Conservation (phyloP, 2,329 filamentous ascomycete genomes). For the Xylariaceae sp. region DNA sequence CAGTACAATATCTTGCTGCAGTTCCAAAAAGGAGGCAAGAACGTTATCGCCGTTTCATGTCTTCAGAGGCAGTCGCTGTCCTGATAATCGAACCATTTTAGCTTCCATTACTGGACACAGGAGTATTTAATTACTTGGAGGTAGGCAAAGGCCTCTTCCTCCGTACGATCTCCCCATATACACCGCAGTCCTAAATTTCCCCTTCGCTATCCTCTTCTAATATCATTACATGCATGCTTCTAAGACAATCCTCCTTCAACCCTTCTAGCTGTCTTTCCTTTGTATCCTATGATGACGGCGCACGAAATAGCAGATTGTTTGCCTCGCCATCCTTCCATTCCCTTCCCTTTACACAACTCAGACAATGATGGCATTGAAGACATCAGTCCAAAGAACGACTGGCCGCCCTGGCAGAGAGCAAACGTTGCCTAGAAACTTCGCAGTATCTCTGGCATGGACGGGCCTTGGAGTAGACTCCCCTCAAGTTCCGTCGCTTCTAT, state of each 20-base stretch:
- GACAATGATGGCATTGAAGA: slow-evolving; percentile 13
- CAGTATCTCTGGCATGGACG: slow-evolving; percentile 28
- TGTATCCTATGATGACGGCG: slow-evolving; percentile 1
- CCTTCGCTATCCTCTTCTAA: too few relatives aligned
- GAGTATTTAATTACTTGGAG: too few relatives aligned
- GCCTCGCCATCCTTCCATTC: slow-evolving; percentile 3
- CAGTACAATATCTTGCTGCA: too few relatives aligned
- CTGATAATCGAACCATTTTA: too few relatives aligned
- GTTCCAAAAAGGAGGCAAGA: too few relatives aligned
- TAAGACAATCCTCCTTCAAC: background rate
- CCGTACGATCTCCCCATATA: too few relatives aligned
- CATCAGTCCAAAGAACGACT: slow-evolving; percentile 18
- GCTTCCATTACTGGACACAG: too few relatives aligned
- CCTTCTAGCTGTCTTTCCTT: slow-evolving; percentile 1
- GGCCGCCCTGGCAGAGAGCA: slow-evolving; percentile 15
- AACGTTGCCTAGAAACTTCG: slow-evolving; percentile 22
- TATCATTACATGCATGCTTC: slow-evolving; percentile 4
- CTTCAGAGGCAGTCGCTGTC: too few relatives aligned
- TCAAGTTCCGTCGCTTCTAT: slow-evolving; percentile 17
- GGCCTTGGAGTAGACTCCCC: slow-evolving; percentile 22
- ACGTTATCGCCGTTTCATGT: too few relatives aligned
- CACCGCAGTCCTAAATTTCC: too few relatives aligned
- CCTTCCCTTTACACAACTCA: slow-evolving; percentile 7
- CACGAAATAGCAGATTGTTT: slow-evolving; percentile 2
- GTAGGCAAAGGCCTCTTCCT: too few relatives aligned